Percentiles rank a stretch among this genome's conserved stretches.
phyloP scores from a whole-genome alignment of 805 yeast species.

The Candida caryicola region DNA sequence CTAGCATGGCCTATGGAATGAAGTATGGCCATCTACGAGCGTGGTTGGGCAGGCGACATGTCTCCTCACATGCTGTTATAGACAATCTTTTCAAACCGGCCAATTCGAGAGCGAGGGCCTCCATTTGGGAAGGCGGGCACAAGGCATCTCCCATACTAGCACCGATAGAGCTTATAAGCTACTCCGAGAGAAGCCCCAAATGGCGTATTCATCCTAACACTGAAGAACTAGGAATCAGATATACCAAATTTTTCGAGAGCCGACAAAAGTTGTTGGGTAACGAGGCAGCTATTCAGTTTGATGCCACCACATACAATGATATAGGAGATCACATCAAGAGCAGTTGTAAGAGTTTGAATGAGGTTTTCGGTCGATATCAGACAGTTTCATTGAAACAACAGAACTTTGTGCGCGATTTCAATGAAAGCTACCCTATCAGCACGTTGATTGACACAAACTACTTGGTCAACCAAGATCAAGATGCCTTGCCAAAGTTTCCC shows the following conservation, averaged over 20 bases:
- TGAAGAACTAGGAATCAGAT: not conserved
- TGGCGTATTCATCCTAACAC: not conserved
- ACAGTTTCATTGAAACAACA: not conserved
- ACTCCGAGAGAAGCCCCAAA: not conserved
- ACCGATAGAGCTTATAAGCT: not conserved
- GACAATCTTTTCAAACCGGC: not conserved
- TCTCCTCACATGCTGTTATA: not conserved
- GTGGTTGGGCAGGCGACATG: not conserved
- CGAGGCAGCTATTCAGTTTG: not conserved
- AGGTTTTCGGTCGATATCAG: not conserved
- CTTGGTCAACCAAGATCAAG: not conserved
- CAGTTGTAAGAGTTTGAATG: too few species aligned
- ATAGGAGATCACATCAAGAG: not conserved
- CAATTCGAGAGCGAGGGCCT: not conserved
- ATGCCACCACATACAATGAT: not conserved
- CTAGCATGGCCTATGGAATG: not conserved
- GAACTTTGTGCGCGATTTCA: not conserved
- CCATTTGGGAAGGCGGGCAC: not conserved
- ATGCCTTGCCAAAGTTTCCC: slow-evolving; percentile 6
- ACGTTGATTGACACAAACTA: too few species aligned
- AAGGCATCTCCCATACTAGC: not conserved
- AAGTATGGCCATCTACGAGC: not conserved
- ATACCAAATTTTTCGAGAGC: not conserved
- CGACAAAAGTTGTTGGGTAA: not conserved
- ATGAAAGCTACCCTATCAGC: not conserved